Percentiles rank a stretch among this genome's conserved stretches.
Evolutionary conservation across 2,329 filamentous ascomycete species (phyloP).

Genomic region (Talaromyces islandicus): DNA sequence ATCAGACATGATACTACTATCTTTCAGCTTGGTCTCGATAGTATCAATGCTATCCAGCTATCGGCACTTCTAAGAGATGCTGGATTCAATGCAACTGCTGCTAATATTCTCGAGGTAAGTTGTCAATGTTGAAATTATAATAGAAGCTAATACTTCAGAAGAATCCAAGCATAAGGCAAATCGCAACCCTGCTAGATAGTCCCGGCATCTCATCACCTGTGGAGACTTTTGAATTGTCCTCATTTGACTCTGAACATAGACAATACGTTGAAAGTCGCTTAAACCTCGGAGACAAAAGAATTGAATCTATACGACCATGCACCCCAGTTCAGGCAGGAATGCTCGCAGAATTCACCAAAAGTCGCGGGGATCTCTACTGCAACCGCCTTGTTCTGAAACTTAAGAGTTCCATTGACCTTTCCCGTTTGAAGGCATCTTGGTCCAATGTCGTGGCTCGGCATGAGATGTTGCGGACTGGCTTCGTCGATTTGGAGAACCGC

Average conservation of each 20-base stretch:
- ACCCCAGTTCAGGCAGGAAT: slow-evolving; percentile 76
- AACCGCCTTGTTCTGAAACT: slow-evolving; percentile 61
- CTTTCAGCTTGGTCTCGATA: slow-evolving; percentile 84
- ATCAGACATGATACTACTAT: slow-evolving; percentile 65
- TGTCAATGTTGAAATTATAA: neutral
- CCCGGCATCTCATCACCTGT: slow-evolving; percentile 26
- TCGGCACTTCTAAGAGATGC: slow-evolving; percentile 59
- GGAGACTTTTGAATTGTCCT: slow-evolving; percentile 41
- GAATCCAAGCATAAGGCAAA: slow-evolving; percentile 30
- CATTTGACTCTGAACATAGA: slow-evolving; percentile 45
- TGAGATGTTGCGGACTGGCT: slow-evolving; percentile 71
- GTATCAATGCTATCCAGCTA: slow-evolving; percentile 77
- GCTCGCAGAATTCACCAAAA: slow-evolving; percentile 66
- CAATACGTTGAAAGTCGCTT: slow-evolving; percentile 24
- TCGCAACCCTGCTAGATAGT: slow-evolving; percentile 33
- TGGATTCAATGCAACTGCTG: slow-evolving; percentile 56
- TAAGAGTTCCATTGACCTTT: slow-evolving; percentile 30
- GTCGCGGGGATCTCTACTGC: slow-evolving; percentile 64
- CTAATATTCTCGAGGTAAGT: slow-evolving; percentile 65
- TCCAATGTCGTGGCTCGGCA: slow-evolving; percentile 46
- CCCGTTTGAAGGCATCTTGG: slow-evolving; percentile 56
- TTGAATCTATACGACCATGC: slow-evolving; percentile 66
- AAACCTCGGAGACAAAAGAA: slow-evolving; percentile 21
- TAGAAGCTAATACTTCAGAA: slow-evolving; percentile 15
- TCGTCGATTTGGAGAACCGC: slow-evolving; percentile 56